Evolutionary conservation across 345 rosid genomes (phyloP).

Genomic region (Corchorus capsularis): DNA sequence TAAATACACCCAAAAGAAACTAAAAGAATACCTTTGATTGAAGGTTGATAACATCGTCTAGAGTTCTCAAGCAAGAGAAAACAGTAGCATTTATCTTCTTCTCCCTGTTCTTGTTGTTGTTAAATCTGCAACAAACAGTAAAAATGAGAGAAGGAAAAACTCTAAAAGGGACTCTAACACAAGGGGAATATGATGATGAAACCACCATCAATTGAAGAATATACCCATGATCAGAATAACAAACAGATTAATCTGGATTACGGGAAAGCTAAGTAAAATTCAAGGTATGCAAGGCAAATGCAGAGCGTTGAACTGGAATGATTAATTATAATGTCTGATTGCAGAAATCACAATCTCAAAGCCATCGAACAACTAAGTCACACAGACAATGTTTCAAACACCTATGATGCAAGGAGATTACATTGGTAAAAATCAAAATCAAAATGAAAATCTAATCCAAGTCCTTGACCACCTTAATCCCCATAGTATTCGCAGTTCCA

Average conservation of each 20-base stretch:
- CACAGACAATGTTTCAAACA: constrained; percentile 13
- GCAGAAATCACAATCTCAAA: too few species aligned
- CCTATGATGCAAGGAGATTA: background rate
- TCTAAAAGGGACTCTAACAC: too few species aligned
- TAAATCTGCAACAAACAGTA: background rate
- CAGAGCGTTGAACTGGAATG: too few species aligned
- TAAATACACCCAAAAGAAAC: too few species aligned
- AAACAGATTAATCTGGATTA: too few species aligned
- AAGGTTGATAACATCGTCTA: background rate
- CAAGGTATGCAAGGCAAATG: too few species aligned
- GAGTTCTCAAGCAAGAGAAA: constrained; percentile 23
- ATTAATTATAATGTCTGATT: too few species aligned
- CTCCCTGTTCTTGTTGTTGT: background rate
- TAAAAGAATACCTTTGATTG: constrained; percentile 25
- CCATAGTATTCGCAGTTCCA: constrained; percentile 84
- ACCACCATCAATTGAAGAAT: too few species aligned
- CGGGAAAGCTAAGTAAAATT: too few species aligned
- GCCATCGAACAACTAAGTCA: background rate
- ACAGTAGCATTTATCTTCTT: constrained; percentile 15
- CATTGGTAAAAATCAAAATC: background rate
- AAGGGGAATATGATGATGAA: too few species aligned
- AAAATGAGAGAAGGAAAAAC: background rate
- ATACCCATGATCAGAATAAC: too few species aligned
- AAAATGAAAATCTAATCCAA: too few species aligned
- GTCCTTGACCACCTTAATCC: constrained; percentile 80